Conservation (phyloP, 352 stramenopile genomes). For the Phytopythium helicoides region DNA sequence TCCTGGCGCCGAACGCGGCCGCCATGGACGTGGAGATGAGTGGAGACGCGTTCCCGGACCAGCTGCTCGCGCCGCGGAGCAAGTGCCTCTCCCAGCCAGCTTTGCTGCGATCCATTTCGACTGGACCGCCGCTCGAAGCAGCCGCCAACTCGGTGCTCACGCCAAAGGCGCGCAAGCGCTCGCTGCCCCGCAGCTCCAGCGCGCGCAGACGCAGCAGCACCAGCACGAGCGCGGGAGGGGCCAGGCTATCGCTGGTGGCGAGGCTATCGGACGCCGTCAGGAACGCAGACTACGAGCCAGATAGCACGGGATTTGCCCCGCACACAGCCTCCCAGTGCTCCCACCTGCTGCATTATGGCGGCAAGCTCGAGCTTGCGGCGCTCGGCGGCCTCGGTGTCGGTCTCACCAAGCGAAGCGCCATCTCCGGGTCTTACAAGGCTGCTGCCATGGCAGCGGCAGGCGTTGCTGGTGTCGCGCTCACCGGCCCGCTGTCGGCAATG, state of each 20-base stretch:
- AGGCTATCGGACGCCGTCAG: not conserved
- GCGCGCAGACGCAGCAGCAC: too few species aligned
- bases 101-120: not conserved
- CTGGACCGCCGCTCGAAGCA: not conserved
- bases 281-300: not conserved
- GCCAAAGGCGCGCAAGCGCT: too few species aligned
- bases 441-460: slow-evolving; percentile 46
- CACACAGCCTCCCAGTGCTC: slow-evolving; percentile 26
- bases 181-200: too few species aligned
- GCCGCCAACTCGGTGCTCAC: too few species aligned
- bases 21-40: slow-evolving; percentile 28
- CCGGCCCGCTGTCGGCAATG: slow-evolving; percentile 45
- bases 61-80: not conserved
- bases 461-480: slow-evolving; percentile 52
- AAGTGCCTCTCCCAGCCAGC: slow-evolving; percentile 2
- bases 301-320: not conserved
- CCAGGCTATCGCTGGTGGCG: too few species aligned
- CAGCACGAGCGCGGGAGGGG: too few species aligned
- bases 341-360: slow-evolving; percentile 39
- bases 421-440: slow-evolving; percentile 53
- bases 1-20: slow-evolving; percentile 40
- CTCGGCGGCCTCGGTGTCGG: slow-evolving; percentile 49
- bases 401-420: slow-evolving; percentile 48
- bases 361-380: slow-evolving; percentile 36
- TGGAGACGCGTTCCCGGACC: slow-evolving; percentile 3